phyloP scores from a whole-genome alignment of 306 rosid species.

The Dalbergia cultrata region DNA sequence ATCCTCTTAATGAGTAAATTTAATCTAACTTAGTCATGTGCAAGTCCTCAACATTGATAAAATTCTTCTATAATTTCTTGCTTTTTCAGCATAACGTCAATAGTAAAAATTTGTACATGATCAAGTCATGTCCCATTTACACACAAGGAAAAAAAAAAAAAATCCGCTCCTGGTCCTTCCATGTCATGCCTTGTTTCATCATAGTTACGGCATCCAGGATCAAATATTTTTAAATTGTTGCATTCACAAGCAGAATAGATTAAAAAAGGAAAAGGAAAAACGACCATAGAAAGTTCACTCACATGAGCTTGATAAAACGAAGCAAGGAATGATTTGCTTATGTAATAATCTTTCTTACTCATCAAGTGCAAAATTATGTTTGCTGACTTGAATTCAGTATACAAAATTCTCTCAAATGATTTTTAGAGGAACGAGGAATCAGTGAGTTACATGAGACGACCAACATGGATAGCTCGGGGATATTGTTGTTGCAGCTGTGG shows the following conservation, averaged over 20 bases:
- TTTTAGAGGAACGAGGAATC: neutral
- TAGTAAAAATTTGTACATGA: too few species aligned
- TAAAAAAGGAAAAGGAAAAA: neutral
- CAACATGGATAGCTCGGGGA: conserved; percentile 84
- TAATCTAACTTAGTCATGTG: too few species aligned
- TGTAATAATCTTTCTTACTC: neutral
- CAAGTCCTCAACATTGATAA: too few species aligned
- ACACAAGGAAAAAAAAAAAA: too few species aligned
- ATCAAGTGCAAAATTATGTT: conserved; percentile 11
- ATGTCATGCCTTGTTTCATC: neutral
- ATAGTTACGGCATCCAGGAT: neutral
- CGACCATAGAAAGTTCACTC: conserved; percentile 6
- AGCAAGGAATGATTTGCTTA: neutral
- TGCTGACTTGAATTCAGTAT: neutral
- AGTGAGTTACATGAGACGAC: conserved; percentile 84
- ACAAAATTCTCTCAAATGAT: conserved; percentile 1
- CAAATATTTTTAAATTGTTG: neutral
- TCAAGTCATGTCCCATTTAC: too few species aligned
- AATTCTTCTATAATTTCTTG: too few species aligned
- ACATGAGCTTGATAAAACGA: neutral
- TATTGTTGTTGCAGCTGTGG: conserved; percentile 76
- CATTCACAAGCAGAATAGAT: neutral
- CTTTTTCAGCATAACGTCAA: too few species aligned
- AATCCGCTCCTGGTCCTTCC: neutral
- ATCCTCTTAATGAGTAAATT: too few species aligned